Percentiles rank a stretch among this genome's conserved stretches.
These are phyloP conservation scores for Phytopythium boreale DNA, from an alignment of 352 stramenopile genomes.

Conservation along the genomic window DNA sequence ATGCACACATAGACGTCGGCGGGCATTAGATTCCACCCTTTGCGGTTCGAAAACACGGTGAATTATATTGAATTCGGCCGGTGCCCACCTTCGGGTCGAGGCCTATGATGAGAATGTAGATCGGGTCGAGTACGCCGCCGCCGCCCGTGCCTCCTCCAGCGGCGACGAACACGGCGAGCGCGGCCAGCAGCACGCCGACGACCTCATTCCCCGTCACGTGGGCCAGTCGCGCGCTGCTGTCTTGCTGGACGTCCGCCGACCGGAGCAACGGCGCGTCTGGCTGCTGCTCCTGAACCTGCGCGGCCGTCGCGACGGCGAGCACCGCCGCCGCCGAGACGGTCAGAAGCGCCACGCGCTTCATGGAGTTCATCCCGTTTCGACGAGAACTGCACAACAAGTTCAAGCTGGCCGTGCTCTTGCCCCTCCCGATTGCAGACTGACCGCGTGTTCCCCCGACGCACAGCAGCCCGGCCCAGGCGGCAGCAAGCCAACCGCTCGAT, in stretches of 20 bases:
- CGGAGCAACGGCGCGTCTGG: neutral
- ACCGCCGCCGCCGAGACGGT: neutral
- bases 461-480: neutral
- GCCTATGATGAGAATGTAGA: constrained; percentile 95
- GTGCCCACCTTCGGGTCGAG: constrained; percentile 80
- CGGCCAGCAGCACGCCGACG: constrained; percentile 43
- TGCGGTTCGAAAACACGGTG: neutral
- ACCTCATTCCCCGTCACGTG: constrained; percentile 22
- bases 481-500: neutral
- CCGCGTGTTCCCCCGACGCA: neutral
- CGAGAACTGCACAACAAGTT: neutral
- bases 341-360: constrained; percentile 3
- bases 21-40: neutral
- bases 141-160: constrained; percentile 89
- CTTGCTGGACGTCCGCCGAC: constrained; percentile 4
- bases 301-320: neutral
- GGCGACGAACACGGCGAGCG: constrained; percentile 82
- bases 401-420: constrained; percentile 8
- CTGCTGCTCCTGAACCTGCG: neutral
- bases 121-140: constrained; percentile 93
- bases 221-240: neutral
- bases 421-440: constrained; percentile 2
- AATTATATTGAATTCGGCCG: neutral
- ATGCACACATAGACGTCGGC: neutral
- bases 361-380: neutral